Evolutionary conservation across 805 yeast species (phyloP).

Genomic region (Ogataea paraovalis): DNA sequence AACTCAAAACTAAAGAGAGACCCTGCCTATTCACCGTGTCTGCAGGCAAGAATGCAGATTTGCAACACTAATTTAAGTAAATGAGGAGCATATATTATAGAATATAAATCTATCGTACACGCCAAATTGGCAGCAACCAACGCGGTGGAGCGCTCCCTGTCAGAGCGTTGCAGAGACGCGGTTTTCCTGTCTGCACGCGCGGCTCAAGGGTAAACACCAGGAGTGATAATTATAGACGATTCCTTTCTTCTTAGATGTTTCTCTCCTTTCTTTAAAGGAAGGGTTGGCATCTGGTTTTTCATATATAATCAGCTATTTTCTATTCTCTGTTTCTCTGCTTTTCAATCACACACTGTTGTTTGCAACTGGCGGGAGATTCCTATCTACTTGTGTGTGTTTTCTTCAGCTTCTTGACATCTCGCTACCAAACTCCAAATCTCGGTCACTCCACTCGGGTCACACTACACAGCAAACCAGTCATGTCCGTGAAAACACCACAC

Average conservation of each 20-base stretch:
- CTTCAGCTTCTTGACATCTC: too few species aligned
- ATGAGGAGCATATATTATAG: too few species aligned
- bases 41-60: too few species aligned
- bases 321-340: background rate
- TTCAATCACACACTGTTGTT: too few species aligned
- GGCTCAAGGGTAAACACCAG: conserved; percentile 5
- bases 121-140: background rate
- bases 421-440: background rate
- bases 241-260: background rate
- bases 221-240: background rate
- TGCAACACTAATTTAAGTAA: too few species aligned
- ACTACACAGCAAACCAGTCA: too few species aligned
- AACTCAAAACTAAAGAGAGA: too few species aligned
- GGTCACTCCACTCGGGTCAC: background rate
- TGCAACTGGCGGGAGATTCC: too few species aligned
- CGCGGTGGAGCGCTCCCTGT: background rate
- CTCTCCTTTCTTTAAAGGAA: too few species aligned
- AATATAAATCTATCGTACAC: background rate
- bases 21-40: too few species aligned
- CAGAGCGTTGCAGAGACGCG: conserved; percentile 1
- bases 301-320: background rate
- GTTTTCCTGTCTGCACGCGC: too few species aligned
- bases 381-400: too few species aligned
- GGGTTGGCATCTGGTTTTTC: background rate
- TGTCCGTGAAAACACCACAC: conserved; percentile 16